Evolutionary conservation across 192 early-diverging fungal genomes (phyloP).

Genomic region (Backusella tarrabulga): DNA sequence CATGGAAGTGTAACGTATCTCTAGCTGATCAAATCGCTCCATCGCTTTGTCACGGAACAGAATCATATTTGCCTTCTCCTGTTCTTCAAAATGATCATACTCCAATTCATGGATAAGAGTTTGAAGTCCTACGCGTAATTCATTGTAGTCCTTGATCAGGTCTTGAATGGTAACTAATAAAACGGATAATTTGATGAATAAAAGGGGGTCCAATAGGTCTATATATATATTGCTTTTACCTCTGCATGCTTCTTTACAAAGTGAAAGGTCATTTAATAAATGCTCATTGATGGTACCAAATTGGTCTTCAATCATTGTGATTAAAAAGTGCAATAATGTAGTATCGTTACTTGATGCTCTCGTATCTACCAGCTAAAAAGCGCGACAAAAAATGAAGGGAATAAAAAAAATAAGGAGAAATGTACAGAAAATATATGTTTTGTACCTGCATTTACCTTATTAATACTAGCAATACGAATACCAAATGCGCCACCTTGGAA

Average conservation of each 20-base stretch:
- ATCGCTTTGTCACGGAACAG: conserved; percentile 62
- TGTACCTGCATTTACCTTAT: conserved; percentile 47
- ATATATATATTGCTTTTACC: conserved; percentile 34
- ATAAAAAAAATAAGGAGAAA: not conserved
- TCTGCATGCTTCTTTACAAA: conserved; percentile 69
- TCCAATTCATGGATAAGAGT: conserved; percentile 46
- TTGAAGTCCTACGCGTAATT: conserved; percentile 42
- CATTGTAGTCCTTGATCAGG: conserved; percentile 49
- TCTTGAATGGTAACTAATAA: conserved; percentile 54
- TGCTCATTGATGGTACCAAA: conserved; percentile 52
- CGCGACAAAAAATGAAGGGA: no score
- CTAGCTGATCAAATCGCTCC: conserved; percentile 57
- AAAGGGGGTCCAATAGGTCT: not conserved
- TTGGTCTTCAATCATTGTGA: conserved; percentile 63
- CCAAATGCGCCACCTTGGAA: conserved; percentile 84
- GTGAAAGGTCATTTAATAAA: conserved; percentile 65
- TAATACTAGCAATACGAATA: conserved; percentile 79
- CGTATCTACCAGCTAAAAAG: conserved; percentile 68
- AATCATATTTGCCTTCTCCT: conserved; percentile 56
- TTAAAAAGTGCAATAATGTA: conserved; percentile 77
- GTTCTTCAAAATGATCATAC: conserved; percentile 36
- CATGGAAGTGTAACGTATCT: conserved; percentile 64
- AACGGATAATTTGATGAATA: not conserved
- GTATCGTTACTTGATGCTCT: conserved; percentile 63
- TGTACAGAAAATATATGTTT: not conserved